Evolutionary conservation across 371 early-diverging fungal genomes (phyloP).

Genomic region (Nematocida sp.): DNA sequence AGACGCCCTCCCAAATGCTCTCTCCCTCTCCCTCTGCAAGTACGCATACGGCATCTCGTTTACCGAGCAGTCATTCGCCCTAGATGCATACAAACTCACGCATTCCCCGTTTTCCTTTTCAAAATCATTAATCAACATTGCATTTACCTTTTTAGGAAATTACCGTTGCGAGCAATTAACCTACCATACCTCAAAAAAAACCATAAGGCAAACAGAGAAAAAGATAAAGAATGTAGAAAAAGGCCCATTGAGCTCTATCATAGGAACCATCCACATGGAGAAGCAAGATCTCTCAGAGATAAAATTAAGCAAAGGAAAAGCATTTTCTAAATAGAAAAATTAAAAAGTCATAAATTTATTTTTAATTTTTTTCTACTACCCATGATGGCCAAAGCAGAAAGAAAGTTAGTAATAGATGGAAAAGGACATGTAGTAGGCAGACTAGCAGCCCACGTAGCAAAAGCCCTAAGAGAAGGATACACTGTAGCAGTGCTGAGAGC

Average conservation of each 20-base stretch:
- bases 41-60: background rate
- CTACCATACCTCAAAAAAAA: slow-evolving; percentile 1
- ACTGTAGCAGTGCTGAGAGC: slow-evolving; percentile 90
- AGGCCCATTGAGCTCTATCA: slow-evolving; percentile 23
- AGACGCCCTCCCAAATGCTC: slow-evolving; percentile 1
- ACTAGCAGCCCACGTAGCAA: slow-evolving; percentile 91
- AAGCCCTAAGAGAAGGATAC: slow-evolving; percentile 93
- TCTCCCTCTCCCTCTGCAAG: background rate
- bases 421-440: slow-evolving; percentile 98
- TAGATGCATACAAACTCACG: background rate
- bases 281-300: slow-evolving; percentile 44
- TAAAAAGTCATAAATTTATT: background rate
- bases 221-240: slow-evolving; percentile 49
- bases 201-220: slow-evolving; percentile 46
- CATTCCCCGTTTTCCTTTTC: slow-evolving; percentile 1
- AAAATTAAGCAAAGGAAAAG: slow-evolving; percentile 38
- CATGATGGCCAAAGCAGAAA: slow-evolving; percentile 52
- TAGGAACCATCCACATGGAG: slow-evolving; percentile 37
- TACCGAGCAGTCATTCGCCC: background rate
- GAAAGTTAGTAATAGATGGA: slow-evolving; percentile 86
- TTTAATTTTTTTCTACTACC: slow-evolving; percentile 59
- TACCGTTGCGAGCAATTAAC: background rate
- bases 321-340: background rate
- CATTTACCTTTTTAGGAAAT: background rate
- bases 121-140: background rate